Evolutionary conservation across 208 protist species (phyloP), one percentile per base, ranked within the genome.

Genomic region (Trypanosoma rangeli): DNA sequence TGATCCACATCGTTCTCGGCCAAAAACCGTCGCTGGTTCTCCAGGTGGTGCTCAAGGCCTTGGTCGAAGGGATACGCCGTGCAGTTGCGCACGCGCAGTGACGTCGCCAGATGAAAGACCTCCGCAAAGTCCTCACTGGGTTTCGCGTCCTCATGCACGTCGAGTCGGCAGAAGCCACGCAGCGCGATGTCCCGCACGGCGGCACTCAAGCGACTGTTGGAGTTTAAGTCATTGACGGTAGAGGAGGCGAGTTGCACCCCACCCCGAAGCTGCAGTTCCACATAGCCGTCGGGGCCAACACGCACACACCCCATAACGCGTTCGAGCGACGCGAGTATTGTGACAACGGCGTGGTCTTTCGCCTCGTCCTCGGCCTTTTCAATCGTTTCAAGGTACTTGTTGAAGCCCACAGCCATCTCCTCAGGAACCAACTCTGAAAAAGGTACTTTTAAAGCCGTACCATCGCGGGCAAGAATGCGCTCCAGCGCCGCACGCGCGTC

Each of bases 311-410:
- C 90, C 28, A 56, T 68, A 16, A 91, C 67, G 0, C 37, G 54
- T 24, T 64, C 66, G 0, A 95, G 68, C 12, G 53, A 70, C 18
- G 87, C 70, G 20, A 82, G 33, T 16, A 78, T 68, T 53, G 88
- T 94, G 60, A 87, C 79, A 57, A 95, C 63, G 0, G 87, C 90
- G 70, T 94, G 92, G 69, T 95, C 90, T 68, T 87, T 87, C n/a
- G 84, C 79, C 61, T 84, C 54, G 55, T 92, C 86, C 15, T 84
- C 77, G 8, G 80, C 79, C 48, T 71, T 68, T 35, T 86, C 82
- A 53, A 78, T 69, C 20, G 76, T 58, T 59, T 89, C 84, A 79
- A 90, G 90, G 57, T 81, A 89, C 52, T 84, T 73, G 1, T 81
- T 78, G 33, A 94, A 95, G 5, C 62, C 78, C 7, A 68, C 42